Conservation (phyloP, 1,284 basidiomycete genomes). For the Schizophyllum commune region DNA sequence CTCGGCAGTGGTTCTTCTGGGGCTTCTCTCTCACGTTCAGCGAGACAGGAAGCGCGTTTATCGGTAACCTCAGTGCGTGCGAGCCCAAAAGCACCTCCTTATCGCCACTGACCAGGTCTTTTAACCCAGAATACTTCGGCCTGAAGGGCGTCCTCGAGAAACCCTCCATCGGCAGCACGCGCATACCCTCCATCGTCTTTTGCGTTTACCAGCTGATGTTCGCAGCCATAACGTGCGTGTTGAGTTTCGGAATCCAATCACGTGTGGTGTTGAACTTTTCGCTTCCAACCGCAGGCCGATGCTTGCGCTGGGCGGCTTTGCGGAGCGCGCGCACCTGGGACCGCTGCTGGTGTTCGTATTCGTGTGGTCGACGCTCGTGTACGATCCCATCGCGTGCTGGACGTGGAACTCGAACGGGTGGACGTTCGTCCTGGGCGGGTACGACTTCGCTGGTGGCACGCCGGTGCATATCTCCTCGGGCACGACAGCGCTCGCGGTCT, state of each 20-base stretch:
- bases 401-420: conserved; percentile 92
- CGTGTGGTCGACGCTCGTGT: conserved; percentile 88
- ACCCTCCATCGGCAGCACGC: conserved; percentile 65
- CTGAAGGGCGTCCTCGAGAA: conserved; percentile 75
- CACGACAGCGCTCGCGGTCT: conserved; percentile 86
- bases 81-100: conserved; percentile 29
- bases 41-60: conserved; percentile 48
- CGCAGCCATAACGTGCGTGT: conserved; percentile 68
- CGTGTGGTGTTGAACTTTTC: not conserved
- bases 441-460: conserved; percentile 94
- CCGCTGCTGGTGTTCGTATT: conserved; percentile 89
- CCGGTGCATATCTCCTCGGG: conserved; percentile 94
- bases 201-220: conserved; percentile 90
- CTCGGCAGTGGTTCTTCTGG: conserved; percentile 65
- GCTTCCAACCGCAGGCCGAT: conserved; percentile 42
- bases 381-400: conserved; percentile 92
- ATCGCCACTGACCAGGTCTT: conserved; percentile 20
- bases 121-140: conserved; percentile 63
- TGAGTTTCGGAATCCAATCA: not conserved
- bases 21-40: conserved; percentile 68
- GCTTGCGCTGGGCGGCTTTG: conserved; percentile 86
- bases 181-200: conserved; percentile 81
- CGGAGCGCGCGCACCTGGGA: conserved; percentile 84
- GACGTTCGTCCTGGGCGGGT: conserved; percentile 71
- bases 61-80: conserved; percentile 53